These are phyloP conservation scores for Mycena maculata DNA, from an alignment of 768 basidiomycete genomes.

Conservation along the genomic window DNA sequence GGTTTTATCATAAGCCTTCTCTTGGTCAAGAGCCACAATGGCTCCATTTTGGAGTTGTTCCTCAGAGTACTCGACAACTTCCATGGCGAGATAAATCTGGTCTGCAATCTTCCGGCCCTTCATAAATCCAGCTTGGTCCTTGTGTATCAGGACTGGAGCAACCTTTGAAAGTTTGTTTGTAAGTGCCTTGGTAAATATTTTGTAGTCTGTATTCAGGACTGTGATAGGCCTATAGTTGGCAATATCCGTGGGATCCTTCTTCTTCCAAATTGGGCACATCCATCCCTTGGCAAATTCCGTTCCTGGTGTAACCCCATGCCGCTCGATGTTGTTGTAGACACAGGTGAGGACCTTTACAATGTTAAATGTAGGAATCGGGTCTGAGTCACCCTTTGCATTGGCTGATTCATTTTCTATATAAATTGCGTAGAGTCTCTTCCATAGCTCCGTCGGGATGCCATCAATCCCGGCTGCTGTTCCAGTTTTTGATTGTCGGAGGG, in stretches of 20 bases:
- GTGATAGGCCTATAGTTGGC: slow-evolving; percentile 13
- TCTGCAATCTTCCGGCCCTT: slow-evolving; percentile 35
- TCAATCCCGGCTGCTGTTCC: slow-evolving; percentile 10
- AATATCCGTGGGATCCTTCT: slow-evolving; percentile 1
- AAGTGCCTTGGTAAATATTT: slow-evolving; percentile 24
- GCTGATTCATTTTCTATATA: not conserved
- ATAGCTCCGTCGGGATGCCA: slow-evolving; percentile 12
- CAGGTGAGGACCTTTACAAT: not conserved
- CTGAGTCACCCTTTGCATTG: not conserved
- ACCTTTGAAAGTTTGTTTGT: slow-evolving; percentile 7
- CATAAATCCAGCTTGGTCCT: slow-evolving; percentile 39
- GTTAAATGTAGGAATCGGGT: not conserved
- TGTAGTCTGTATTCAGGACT: slow-evolving; percentile 16
- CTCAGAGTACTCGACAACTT: slow-evolving; percentile 24
- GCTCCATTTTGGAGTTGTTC: slow-evolving; percentile 31
- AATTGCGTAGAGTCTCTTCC: not conserved
- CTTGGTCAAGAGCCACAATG: no score
- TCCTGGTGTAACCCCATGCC: not conserved
- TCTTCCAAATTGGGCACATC: slow-evolving; percentile 17
- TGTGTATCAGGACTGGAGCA: slow-evolving; percentile 3
- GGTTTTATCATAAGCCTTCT: no score
- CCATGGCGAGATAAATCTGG: slow-evolving; percentile 34
- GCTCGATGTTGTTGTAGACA: slow-evolving; percentile 14
- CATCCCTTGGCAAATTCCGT: slow-evolving; percentile 4
- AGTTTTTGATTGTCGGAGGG: not conserved